These are phyloP conservation scores for Sporothrix pallida DNA, from an alignment of 2,329 filamentous ascomycete species.

Conservation along the genomic window DNA sequence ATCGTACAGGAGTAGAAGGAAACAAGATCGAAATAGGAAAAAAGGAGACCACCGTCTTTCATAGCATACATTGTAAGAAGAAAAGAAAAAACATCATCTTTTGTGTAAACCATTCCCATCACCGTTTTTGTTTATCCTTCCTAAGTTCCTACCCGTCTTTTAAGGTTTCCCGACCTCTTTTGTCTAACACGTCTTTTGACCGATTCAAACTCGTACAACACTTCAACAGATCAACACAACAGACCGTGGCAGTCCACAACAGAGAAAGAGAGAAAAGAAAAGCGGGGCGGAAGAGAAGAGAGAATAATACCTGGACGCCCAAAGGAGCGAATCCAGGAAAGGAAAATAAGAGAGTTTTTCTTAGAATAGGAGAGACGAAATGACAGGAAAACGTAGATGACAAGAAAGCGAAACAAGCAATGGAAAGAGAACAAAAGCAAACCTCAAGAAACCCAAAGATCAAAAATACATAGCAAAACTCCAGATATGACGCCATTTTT, in stretches of 20 bases:
- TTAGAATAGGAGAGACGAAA: slow-evolving; percentile 11
- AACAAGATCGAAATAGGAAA: background rate
- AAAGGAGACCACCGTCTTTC: background rate
- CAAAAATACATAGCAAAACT: background rate
- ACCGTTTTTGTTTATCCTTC: slow-evolving; percentile 13
- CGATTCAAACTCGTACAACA: background rate
- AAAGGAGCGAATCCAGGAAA: background rate
- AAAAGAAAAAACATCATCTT: background rate
- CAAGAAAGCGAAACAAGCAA: background rate
- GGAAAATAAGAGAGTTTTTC: slow-evolving; percentile 18
- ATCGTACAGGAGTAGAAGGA: slow-evolving; percentile 10
- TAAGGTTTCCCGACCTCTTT: background rate
- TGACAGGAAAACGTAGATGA: background rate
- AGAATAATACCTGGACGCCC: slow-evolving; percentile 25
- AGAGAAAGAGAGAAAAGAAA: background rate
- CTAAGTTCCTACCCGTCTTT: background rate
- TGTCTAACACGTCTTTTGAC: background rate
- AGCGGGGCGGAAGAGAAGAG: background rate
- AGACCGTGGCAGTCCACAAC: background rate
- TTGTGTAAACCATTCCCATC: background rate
- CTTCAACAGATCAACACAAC: background rate
- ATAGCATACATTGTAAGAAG: slow-evolving; percentile 8
- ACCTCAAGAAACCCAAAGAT: background rate
- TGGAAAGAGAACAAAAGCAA: slow-evolving; percentile 3
- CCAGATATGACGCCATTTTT: background rate